These are phyloP conservation scores for Albugo candida DNA, from an alignment of 352 stramenopile species.

Conservation along the genomic window DNA sequence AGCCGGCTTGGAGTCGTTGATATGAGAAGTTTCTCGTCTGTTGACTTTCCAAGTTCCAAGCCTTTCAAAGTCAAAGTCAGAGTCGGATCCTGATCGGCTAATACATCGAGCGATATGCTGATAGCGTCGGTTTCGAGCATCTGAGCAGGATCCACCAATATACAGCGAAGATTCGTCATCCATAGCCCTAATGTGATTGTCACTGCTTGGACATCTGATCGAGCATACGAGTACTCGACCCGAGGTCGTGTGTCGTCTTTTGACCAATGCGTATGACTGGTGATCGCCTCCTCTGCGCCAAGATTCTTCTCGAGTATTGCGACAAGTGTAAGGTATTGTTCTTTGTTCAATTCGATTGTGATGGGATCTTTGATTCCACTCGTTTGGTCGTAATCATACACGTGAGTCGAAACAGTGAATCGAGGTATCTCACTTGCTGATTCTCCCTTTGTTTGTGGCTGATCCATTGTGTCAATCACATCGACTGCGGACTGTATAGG, in stretches of 20 bases:
- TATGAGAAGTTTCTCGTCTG: no score
- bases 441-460: no score
- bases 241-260: conserved; percentile 15
- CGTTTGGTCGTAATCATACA: conserved; percentile 13
- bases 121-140: no score
- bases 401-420: conserved; percentile 22
- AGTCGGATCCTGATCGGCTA: no score
- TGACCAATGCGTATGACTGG: not conserved
- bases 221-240: conserved; percentile 50
- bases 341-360: conserved; percentile 1
- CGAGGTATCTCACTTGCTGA: conserved; percentile 15
- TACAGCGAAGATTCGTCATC: conserved; percentile 30
- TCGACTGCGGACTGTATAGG: no score
- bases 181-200: conserved; percentile 41
- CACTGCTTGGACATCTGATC: conserved; percentile 38
- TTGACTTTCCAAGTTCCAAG: not conserved
- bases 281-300: conserved; percentile 18
- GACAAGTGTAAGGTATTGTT: conserved; percentile 44
- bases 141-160: conserved; percentile 14
- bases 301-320: conserved; percentile 52
- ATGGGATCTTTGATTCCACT: conserved; percentile 3
- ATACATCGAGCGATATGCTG: no score
- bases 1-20: no score
- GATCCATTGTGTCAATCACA: no score
- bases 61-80: conserved; percentile 2